phyloP scores from a whole-genome alignment of 2,329 filamentous ascomycete species.

The Sphaceloma murrayae region DNA sequence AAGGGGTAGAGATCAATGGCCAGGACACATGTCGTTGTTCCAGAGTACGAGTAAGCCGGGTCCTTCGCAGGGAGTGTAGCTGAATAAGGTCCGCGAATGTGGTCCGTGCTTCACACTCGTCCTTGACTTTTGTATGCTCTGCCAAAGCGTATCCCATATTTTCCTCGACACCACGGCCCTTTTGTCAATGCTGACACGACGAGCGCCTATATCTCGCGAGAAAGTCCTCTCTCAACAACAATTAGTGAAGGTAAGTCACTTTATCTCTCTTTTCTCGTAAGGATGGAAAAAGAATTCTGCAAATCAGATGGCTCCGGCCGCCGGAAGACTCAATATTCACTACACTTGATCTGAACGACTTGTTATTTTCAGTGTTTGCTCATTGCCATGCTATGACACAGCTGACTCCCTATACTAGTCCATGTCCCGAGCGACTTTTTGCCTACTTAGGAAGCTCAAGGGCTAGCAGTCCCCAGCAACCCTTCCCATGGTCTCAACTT shows the following conservation, averaged over 20 bases:
- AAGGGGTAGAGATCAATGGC: too few relatives aligned
- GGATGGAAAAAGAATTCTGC: slow-evolving; percentile 17
- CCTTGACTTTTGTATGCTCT: too few relatives aligned
- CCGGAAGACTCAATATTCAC: slow-evolving; percentile 17
- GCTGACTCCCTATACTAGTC: neutral
- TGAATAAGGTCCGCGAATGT: neutral
- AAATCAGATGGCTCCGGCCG: slow-evolving; percentile 17
- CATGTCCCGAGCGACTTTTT: too few relatives aligned
- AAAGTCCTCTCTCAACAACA: too few relatives aligned
- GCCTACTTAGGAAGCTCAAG: too few relatives aligned
- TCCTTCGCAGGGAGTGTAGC: neutral
- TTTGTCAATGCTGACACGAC: too few relatives aligned
- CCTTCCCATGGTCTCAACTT: slow-evolving; percentile 29
- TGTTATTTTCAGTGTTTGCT: neutral
- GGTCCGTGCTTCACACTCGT: slow-evolving; percentile 7
- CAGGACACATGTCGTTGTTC: too few relatives aligned
- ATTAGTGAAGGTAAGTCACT: neutral
- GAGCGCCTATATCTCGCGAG: too few relatives aligned
- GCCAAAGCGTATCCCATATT: too few relatives aligned
- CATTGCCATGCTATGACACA: neutral
- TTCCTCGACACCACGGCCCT: too few relatives aligned
- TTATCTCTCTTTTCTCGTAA: neutral
- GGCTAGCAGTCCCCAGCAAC: slow-evolving; percentile 23
- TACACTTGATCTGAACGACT: slow-evolving; percentile 17
- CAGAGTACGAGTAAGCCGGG: too few relatives aligned